These are phyloP conservation scores for Boletus sensibilis DNA, from an alignment of 768 basidiomycete species.

Conservation along the genomic window DNA sequence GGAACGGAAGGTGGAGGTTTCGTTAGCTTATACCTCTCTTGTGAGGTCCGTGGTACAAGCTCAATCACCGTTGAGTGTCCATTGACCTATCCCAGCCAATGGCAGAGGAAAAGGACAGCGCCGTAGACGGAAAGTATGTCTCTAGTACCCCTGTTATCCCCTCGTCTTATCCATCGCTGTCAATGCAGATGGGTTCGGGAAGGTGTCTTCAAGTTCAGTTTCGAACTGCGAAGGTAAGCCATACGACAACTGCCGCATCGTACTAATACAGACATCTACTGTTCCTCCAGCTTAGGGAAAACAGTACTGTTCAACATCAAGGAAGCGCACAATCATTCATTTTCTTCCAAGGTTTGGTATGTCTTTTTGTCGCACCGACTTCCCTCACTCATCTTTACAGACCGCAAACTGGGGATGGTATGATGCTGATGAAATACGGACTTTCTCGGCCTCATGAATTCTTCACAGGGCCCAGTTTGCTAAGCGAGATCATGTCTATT, in stretches of 20 bases:
- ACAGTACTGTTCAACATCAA: constrained; percentile 58
- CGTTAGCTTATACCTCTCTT: constrained; percentile 77
- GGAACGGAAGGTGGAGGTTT: constrained; percentile 61
- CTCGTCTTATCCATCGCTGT: not conserved
- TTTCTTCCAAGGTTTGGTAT: constrained; percentile 60
- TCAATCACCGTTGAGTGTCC: not conserved
- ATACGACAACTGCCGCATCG: not conserved
- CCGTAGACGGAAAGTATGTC: constrained; percentile 57
- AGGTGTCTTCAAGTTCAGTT: constrained; percentile 82
- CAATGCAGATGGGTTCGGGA: constrained; percentile 73
- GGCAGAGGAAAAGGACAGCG: constrained; percentile 66
- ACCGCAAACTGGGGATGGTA: constrained; percentile 91
- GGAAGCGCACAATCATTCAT: constrained; percentile 81
- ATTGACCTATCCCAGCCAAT: constrained; percentile 56
- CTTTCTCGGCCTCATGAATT: not conserved
- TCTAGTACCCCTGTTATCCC: not conserved
- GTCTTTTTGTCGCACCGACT: not conserved
- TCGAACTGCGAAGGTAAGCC: constrained; percentile 70
- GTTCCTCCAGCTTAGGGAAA: constrained; percentile 41
- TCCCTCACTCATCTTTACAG: constrained; percentile 34
- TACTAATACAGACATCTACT: not conserved
- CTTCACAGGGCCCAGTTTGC: constrained; percentile 71
- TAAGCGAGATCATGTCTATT: constrained; percentile 68
- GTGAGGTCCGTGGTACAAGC: constrained; percentile 56
- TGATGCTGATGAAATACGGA: constrained; percentile 2